Evolutionary conservation across 495 filamentous ascomycete genomes (phyloP).

Genomic region (Podospora australis): DNA sequence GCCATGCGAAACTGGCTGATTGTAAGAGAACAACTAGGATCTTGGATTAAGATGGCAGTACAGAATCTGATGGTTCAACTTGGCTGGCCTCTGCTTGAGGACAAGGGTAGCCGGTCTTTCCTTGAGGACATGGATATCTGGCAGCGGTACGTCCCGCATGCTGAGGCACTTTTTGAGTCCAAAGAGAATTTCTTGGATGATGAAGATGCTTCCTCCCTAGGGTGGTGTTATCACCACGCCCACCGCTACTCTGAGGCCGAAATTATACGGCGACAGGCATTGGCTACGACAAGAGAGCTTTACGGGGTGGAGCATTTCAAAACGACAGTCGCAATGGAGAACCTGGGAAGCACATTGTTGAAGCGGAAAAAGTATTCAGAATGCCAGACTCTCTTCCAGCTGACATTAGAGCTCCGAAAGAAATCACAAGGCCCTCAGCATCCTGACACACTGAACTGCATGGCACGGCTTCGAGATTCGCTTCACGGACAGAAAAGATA

Average conservation of each 20-base stretch:
- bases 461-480: too few relatives aligned
- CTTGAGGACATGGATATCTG: neutral
- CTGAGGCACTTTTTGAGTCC: neutral
- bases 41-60: too few relatives aligned
- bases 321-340: too few relatives aligned
- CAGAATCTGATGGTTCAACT: too few relatives aligned
- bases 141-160: neutral
- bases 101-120: neutral
- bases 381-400: neutral
- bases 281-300: neutral
- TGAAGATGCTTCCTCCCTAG: neutral
- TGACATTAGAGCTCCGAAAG: neutral
- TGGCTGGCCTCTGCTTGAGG: neutral
- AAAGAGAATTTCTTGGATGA: neutral
- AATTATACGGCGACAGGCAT: neutral
- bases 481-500: too few relatives aligned
- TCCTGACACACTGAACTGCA: neutral
- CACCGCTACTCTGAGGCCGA: neutral
- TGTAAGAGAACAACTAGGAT: neutral
- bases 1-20: neutral
- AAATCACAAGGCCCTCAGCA: slow-evolving; percentile 24
- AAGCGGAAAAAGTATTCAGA: neutral
- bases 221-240: neutral
- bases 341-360: too few relatives aligned
- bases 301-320: too few relatives aligned